Conservation (phyloP, 345 rosid species). For the Boechera divaricarpa region DNA sequence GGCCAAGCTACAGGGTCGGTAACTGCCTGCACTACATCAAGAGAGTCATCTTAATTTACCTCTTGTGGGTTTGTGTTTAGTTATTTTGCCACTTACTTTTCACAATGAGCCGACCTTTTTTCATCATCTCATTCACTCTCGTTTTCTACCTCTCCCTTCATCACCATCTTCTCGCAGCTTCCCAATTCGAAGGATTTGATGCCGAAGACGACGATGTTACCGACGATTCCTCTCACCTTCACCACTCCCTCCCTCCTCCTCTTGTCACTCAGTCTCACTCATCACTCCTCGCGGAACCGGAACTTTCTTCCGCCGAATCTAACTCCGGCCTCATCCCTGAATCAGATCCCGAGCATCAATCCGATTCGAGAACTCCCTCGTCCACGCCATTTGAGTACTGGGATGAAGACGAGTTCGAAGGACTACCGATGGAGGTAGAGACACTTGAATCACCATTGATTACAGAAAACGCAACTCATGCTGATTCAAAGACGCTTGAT, state of each 20-base stretch:
- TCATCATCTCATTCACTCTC: slow-evolving; percentile 16
- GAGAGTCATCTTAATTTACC: background rate
- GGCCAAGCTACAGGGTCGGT: too few relatives aligned
- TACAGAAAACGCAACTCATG: slow-evolving; percentile 43
- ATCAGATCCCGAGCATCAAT: slow-evolving; percentile 25
- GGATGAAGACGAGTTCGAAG: slow-evolving; percentile 97
- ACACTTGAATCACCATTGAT: slow-evolving; percentile 36
- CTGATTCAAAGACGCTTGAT: slow-evolving; percentile 28
- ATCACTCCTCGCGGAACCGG: slow-evolving; percentile 17
- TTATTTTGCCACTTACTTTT: background rate
- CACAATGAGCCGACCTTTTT: slow-evolving; percentile 5
- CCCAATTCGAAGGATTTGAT: slow-evolving; percentile 91
- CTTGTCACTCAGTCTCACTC: slow-evolving; percentile 62
- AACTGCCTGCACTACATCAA: too few relatives aligned
- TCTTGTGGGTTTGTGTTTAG: too few relatives aligned
- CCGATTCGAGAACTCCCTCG: background rate
- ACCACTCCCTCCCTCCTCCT: slow-evolving; percentile 54
- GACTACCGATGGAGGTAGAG: slow-evolving; percentile 57
- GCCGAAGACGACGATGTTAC: slow-evolving; percentile 60
- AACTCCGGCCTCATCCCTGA: slow-evolving; percentile 23
- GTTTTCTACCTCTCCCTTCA: slow-evolving; percentile 41
- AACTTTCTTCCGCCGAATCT: slow-evolving; percentile 8
- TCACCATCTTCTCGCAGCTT: slow-evolving; percentile 48
- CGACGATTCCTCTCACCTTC: slow-evolving; percentile 49
- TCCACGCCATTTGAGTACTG: slow-evolving; percentile 65